Evolutionary conservation across 2,329 filamentous ascomycete genomes (phyloP), one percentile per base, ranked within the genome.

Genomic region (Cladosporium colombiae): DNA sequence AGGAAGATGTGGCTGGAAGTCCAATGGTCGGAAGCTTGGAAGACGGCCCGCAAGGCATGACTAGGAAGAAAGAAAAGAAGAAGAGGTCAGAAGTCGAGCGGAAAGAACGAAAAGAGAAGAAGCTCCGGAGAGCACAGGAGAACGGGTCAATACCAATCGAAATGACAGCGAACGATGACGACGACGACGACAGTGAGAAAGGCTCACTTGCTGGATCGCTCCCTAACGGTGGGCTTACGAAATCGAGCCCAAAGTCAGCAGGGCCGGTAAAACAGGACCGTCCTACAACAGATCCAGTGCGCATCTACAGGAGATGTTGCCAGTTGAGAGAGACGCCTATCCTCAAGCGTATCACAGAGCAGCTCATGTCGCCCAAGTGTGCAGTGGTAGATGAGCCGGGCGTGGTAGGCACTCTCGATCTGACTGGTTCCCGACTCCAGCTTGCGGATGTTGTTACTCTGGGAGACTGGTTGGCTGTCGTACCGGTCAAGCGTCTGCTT

Each of bases 231-330:
- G 35, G 33, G 25, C 18, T 40, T 11, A 73, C 69, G 64, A 68
- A 75, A 7, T 68, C 71, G 16, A 29, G 37, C 66, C 70, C 72
- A 3, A 68, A 71, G 25, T 74, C 80, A 1, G 79, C 85, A 0
- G 85, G 80, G 68, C 64, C 64, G 35, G 29, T 49, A 2, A 81
- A 84, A 18, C 88, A 91, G 73, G 84, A 86, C 67, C 82, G 86
- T 60, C 93, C 94, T 0, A 97, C 94, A 0, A 96, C 91, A 1
- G 95, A 97, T 74, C 94, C 95, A 2, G 87, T 93, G 16, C 86
- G 94, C 66, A 96, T 99, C 73, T 99, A 99, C 78, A 87, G 94
- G 70, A 86, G 95, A 74, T 98, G 95, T 76, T 98, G 95, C 75
- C 94, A 98, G 75, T 81, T 99, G 33, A 87, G 95, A 66, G 95